Base-by-base conservation (phyloP, 169 alveolate species). In the Cyclospora cayetanensis region DNA sequence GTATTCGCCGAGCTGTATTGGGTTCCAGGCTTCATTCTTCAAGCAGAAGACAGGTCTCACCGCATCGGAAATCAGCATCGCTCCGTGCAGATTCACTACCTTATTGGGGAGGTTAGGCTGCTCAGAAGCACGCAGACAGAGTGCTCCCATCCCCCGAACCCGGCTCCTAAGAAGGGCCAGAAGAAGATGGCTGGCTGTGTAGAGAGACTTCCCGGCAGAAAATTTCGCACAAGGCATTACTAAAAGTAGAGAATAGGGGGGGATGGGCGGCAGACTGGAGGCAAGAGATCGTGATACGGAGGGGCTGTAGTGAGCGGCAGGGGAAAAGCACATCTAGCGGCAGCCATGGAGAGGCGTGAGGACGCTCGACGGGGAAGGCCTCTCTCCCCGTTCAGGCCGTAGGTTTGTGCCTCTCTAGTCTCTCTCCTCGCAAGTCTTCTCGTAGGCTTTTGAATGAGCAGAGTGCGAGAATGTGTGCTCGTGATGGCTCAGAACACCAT, bases 11-110 rank as follows among this genome's bases (percentile, higher is more conserved):
- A 99, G 94, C 93, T 98, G 92, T 96, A 96, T 92, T 99, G 99
- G 99, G 99, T 99, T 22, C 99, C 99, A 18, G 99, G 99, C 3
- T 95, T 96, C 72, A 97, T 98, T 97, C 93, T 96, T 25, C 99
- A 99, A 95, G 99, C 99, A 15, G 99, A 99, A 94, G 99, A 98
- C 94, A 94, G 99, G 35, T 99, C 98, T 37, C 99, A 99, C 94
- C 95, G 99, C 63, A 98, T 99, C 31, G 99, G 99, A 15, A 95
- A 97, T 20, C 92, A 95, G 79, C 95, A 95, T 93, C 87, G 95
- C 25, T 80, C 89, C 29, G 94, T 97, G 68, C 93, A 97, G 79
- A 90, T 97, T 29, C 97, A 97, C 94, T 97, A 97, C 84, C 91
- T 97, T 46, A 96, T 97, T 66, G 99, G 98, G 22, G 94, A 91